Conservation (phyloP, 73 alveolate species). For the Halteria grandinella region DNA sequence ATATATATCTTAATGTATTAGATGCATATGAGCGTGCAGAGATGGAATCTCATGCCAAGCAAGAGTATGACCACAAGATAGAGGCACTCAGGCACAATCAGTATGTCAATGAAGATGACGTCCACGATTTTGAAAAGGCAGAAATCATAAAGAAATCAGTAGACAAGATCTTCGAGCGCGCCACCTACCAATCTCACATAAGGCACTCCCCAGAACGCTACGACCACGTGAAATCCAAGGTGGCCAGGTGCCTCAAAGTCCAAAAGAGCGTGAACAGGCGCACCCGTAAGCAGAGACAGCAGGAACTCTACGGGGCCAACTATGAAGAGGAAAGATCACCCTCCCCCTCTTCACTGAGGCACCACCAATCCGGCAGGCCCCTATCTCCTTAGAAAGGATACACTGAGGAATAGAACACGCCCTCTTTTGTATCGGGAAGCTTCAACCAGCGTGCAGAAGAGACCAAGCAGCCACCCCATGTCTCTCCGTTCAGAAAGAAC, state of each 20-base stretch:
- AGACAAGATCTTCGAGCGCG: constrained; percentile 9
- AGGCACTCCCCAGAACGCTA: constrained; percentile 31
- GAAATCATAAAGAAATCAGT: constrained; percentile 29
- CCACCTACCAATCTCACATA: constrained; percentile 5
- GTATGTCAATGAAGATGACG: too few species aligned
- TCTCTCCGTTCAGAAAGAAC: too few species aligned
- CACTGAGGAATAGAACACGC: background rate
- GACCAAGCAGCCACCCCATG: background rate
- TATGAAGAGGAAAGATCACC: background rate
- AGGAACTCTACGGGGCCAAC: background rate
- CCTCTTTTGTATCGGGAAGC: background rate
- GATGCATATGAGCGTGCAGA: too few species aligned
- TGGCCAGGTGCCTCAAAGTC: constrained; percentile 52
- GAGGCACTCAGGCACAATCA: too few species aligned
- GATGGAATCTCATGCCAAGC: too few species aligned
- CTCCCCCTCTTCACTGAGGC: background rate
- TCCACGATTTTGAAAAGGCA: constrained; percentile 17
- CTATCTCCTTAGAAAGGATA: background rate
- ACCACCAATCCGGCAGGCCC: background rate
- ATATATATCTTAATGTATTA: too few species aligned
- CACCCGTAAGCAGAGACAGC: too few species aligned
- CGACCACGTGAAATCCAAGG: constrained; percentile 44
- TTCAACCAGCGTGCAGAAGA: background rate
- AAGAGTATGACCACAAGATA: too few species aligned
- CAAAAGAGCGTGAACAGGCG: constrained; percentile 31